Base-by-base conservation (phyloP, 1,139 yeast species). In the Hansenula sp. region DNA sequence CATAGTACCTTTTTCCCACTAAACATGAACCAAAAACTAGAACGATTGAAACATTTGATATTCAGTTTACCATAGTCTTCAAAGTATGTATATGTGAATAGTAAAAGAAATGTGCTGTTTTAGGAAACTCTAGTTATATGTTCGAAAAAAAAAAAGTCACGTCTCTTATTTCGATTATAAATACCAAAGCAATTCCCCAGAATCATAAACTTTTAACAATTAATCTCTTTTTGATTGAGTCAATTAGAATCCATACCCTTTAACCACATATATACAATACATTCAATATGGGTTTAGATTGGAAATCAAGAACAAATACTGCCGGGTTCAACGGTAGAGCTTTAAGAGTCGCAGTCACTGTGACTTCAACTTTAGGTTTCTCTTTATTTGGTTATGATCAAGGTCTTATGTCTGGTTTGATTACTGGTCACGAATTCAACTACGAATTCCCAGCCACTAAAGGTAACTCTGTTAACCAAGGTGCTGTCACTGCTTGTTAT, bases 321-420 rank as follows among this genome's bases (percentile, higher is more conserved):
- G 18, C 25, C 3, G 38, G 38, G 10, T 17, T 36, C 15, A 36
- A 19, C 6, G 38, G 38, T 25, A 36, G 38, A 36, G 4, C 24
- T 2, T 30, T 36, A 13, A 36, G 38, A 36, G 38, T 17, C n/a
- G 68, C 75, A 17, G 70, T 84, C 48, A 81, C 90, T 0, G 48
- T 71, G 21, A 67, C 77, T 34, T 81, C 90, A 40, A 81, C 79
- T 39, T 71, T 77, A 37, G 90, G 88, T 12, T 85, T 85, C 61
- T 75, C 85, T 24, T 67, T 78, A 40, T 85, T 85, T 58, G 94
- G 95, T 47, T 84, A 84, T 58, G 91, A 85, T 61, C 93, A 85
- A 64, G 94, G 94, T 58, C 74, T 85, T 45, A 81, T 84, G 87
- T 76, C 85, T 8, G 86, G 88, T 57, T 66, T 82, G 44, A 80